phyloP scores from a whole-genome alignment of 2,329 filamentous ascomycete genomes.

The Neopestalotiopsis sp. region DNA sequence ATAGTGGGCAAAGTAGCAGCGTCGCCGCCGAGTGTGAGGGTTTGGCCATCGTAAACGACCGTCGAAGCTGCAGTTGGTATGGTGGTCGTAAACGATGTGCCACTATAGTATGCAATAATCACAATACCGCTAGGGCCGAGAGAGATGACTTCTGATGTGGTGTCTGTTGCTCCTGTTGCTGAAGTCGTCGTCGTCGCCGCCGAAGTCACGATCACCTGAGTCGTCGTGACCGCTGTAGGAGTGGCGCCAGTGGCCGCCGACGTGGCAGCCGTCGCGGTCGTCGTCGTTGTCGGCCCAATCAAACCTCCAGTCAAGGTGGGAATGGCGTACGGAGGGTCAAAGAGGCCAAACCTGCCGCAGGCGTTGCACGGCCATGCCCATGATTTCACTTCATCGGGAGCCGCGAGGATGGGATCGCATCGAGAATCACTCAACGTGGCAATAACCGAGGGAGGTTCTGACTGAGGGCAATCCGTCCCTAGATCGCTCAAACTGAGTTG shows the following conservation, averaged over 20 bases:
- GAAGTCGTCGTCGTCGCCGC: background rate
- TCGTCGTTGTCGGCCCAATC: slow-evolving; percentile 26
- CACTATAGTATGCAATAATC: slow-evolving; percentile 20
- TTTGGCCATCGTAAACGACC: background rate
- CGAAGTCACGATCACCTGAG: background rate
- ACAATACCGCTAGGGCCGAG: slow-evolving; percentile 14
- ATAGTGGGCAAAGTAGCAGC: slow-evolving; percentile 18
- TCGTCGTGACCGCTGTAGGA: slow-evolving; percentile 14
- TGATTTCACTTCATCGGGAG: slow-evolving; percentile 33
- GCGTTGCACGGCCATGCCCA: slow-evolving; percentile 42
- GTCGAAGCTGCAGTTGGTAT: slow-evolving; percentile 16
- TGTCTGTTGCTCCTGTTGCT: background rate
- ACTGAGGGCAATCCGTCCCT: slow-evolving; percentile 38
- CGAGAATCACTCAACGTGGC: slow-evolving; percentile 33
- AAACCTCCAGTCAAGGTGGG: slow-evolving; percentile 36
- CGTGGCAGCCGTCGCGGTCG: slow-evolving; percentile 21
- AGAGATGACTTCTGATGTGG: slow-evolving; percentile 1
- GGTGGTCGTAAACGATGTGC: slow-evolving; percentile 19
- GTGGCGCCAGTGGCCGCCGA: slow-evolving; percentile 21
- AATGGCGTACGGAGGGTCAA: slow-evolving; percentile 45
- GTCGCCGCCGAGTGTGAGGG: slow-evolving; percentile 2
- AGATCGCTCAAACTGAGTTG: slow-evolving; percentile 41
- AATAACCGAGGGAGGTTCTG: slow-evolving; percentile 30
- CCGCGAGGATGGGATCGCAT: slow-evolving; percentile 41
- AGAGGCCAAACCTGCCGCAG: slow-evolving; percentile 42